A percentile compares a stretch with the other conserved stretches of the same genome.
These are phyloP conservation scores for Leucocoprinus leucothites DNA, from an alignment of 768 basidiomycete species.

Conservation along the genomic window DNA sequence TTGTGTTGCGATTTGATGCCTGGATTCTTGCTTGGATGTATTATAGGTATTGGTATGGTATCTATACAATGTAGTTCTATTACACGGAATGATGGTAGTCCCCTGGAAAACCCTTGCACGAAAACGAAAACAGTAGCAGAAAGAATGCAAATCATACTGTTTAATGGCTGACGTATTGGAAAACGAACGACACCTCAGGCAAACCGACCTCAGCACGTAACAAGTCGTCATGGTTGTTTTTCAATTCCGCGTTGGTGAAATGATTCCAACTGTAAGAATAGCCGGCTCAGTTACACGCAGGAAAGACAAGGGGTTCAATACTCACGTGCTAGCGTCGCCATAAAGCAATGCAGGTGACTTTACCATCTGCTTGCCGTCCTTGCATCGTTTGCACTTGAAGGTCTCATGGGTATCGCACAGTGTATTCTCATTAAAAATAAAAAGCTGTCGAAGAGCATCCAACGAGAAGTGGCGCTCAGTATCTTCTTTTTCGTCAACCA, in stretches of 20 bases:
- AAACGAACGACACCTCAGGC: slow-evolving; percentile 89
- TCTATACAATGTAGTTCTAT: slow-evolving; percentile 14
- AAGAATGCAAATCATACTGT: neutral
- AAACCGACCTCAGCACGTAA: slow-evolving; percentile 84
- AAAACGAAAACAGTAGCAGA: slow-evolving; percentile 2
- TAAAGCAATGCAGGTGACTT: slow-evolving; percentile 88
- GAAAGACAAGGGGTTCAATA: slow-evolving; percentile 18
- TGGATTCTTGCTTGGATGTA: slow-evolving; percentile 12
- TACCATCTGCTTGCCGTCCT: slow-evolving; percentile 75
- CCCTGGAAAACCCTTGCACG: neutral
- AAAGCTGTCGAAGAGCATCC: slow-evolving; percentile 86
- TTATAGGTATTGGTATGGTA: slow-evolving; percentile 5
- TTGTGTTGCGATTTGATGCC: too few relatives aligned
- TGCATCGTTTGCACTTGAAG: slow-evolving; percentile 94
- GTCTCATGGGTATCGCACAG: slow-evolving; percentile 95
- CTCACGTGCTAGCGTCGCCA: slow-evolving; percentile 96
- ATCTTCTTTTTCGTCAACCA: slow-evolving; percentile 96
- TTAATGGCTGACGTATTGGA: slow-evolving; percentile 93
- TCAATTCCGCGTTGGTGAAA: slow-evolving; percentile 84
- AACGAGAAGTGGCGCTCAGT: slow-evolving; percentile 92
- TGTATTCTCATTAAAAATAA: slow-evolving; percentile 85
- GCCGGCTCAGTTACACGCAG: neutral
- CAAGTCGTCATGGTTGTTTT: slow-evolving; percentile 92
- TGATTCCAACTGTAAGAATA: slow-evolving; percentile 86
- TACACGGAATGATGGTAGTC: slow-evolving; percentile 16